phyloP scores from a whole-genome alignment of 805 yeast species.

The Cyberlindnera saturnus region DNA sequence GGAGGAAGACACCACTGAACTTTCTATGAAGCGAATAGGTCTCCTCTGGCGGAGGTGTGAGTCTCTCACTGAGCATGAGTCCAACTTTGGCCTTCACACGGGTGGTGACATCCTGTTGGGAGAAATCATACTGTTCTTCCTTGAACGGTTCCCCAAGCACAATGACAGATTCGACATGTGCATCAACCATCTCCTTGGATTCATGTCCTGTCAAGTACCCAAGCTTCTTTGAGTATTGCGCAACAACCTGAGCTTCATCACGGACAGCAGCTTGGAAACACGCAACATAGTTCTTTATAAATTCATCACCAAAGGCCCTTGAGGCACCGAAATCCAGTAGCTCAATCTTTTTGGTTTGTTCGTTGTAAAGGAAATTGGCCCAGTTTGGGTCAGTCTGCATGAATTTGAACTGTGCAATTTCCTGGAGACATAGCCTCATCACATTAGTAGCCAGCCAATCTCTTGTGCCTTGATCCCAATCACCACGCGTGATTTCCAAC shows the following conservation, averaged over 20 bases:
- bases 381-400: slow-evolving; percentile 99
- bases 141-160: slow-evolving; percentile 91
- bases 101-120: slow-evolving; percentile 86
- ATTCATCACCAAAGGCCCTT: slow-evolving; percentile 64
- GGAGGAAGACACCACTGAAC: slow-evolving; percentile 85
- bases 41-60: slow-evolving; percentile 97
- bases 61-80: slow-evolving; percentile 83
- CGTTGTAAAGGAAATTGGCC: slow-evolving; percentile 92
- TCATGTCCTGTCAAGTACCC: slow-evolving; percentile 93
- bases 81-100: slow-evolving; percentile 85
- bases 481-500: slow-evolving; percentile 68
- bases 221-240: slow-evolving; percentile 57
- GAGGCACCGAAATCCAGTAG: slow-evolving; percentile 95
- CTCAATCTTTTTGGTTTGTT: slow-evolving; percentile 65
- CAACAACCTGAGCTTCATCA: slow-evolving; percentile 59
- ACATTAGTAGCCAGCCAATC: slow-evolving; percentile 81
- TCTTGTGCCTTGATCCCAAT: slow-evolving; percentile 66
- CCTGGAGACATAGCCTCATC: slow-evolving; percentile 81
- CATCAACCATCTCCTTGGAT: slow-evolving; percentile 78
- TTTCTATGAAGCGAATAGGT: slow-evolving; percentile 95
- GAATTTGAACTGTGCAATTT: slow-evolving; percentile 76
- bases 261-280: slow-evolving; percentile 70
- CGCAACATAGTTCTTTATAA: slow-evolving; percentile 61
- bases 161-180: slow-evolving; percentile 86
- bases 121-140: slow-evolving; percentile 59